phyloP scores from a whole-genome alignment of 805 yeast genomes.

The Candida gorgasii region DNA sequence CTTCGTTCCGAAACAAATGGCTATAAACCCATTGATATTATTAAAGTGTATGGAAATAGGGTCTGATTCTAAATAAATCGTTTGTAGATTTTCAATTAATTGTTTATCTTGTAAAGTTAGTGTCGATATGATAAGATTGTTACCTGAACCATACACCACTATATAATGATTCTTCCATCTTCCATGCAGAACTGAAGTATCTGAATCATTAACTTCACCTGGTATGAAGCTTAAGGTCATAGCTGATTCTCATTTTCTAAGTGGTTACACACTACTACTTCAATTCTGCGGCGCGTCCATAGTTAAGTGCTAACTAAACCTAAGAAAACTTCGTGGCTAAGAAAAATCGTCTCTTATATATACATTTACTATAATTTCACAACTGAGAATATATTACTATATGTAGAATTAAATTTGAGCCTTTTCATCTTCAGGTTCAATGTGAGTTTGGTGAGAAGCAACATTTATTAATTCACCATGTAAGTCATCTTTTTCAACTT shows the following conservation, averaged over 20 bases:
- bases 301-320: too few relatives aligned
- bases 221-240: constrained; percentile 77
- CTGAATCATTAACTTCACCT: constrained; percentile 72
- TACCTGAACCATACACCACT: constrained; percentile 82
- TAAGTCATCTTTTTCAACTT: constrained; percentile 31
- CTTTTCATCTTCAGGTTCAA: constrained; percentile 4
- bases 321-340: too few relatives aligned
- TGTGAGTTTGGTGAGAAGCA: constrained; percentile 3
- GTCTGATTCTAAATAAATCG: constrained; percentile 69
- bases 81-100: constrained; percentile 56
- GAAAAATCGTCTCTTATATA: too few relatives aligned
- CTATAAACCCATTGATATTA: constrained; percentile 55
- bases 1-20: constrained; percentile 48
- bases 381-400: not conserved
- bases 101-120: constrained; percentile 17
- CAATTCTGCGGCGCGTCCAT: too few relatives aligned
- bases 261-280: too few relatives aligned
- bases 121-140: constrained; percentile 62
- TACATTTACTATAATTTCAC: too few relatives aligned
- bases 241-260: not conserved
- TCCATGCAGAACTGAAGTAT: constrained; percentile 56
- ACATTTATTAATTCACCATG: constrained; percentile 7
- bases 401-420: constrained; percentile 5
- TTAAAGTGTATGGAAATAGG: constrained; percentile 68
- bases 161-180: constrained; percentile 67